Percentiles rank a stretch among this genome's conserved stretches.
phyloP scores from a whole-genome alignment of 495 filamentous ascomycete species.

The Penicillium nucicola region DNA sequence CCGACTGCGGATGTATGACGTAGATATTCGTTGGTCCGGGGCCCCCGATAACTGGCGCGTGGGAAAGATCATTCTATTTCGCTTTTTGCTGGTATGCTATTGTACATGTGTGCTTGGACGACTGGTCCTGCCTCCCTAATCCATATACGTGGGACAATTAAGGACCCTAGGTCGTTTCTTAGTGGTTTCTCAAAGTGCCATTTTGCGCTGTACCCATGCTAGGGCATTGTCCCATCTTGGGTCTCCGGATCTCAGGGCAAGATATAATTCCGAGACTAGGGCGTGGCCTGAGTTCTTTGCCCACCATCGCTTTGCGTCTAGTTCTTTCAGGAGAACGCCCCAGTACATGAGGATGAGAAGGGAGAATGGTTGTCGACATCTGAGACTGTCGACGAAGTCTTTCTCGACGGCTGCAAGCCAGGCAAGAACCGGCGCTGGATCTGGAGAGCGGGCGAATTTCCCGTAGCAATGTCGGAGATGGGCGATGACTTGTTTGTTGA shows the following conservation, averaged over 20 bases:
- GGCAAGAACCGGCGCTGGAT: conserved; percentile 24
- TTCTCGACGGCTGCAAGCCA: conserved; percentile 29
- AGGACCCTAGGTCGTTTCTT: too few relatives aligned
- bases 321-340: conserved; percentile 23
- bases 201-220: conserved; percentile 18
- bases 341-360: conserved; percentile 29
- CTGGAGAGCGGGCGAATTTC: conserved; percentile 14
- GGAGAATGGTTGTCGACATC: conserved; percentile 19
- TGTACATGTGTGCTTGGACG: too few relatives aligned
- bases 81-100: too few relatives aligned
- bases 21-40: too few relatives aligned
- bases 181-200: not conserved
- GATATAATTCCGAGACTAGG: conserved; percentile 21
- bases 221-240: conserved; percentile 20
- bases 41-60: too few relatives aligned
- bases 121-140: too few relatives aligned
- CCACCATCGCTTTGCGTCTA: conserved; percentile 29
- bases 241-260: conserved; percentile 4
- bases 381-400: conserved; percentile 21
- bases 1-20: too few relatives aligned
- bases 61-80: too few relatives aligned
- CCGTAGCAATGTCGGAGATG: conserved; percentile 24
- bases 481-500: conserved; percentile 21
- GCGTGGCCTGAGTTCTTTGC: conserved; percentile 21
- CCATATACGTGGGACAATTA: too few relatives aligned